Conservation (phyloP, 2,329 filamentous ascomycete genomes). For the Pseudogymnoascus sp. region DNA sequence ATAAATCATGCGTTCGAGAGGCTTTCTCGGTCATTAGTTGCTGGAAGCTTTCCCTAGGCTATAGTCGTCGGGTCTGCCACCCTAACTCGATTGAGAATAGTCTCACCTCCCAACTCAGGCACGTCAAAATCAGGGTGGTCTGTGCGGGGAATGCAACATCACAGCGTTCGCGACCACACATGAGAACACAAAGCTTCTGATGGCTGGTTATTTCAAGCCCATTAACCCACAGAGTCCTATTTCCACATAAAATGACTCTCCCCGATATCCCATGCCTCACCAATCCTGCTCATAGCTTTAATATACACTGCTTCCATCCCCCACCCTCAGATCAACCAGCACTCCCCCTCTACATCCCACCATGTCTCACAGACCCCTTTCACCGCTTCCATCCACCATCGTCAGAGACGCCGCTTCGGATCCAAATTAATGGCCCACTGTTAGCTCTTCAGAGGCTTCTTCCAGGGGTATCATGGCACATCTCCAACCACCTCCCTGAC, state of each 20-base stretch:
- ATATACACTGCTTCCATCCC: constrained; percentile 15
- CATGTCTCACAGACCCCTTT: constrained; percentile 1
- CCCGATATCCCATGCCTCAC: constrained; percentile 16
- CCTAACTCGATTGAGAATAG: no score
- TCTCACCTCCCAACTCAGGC: not conserved
- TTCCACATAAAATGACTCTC: not conserved
- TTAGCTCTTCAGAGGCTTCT: constrained; percentile 15
- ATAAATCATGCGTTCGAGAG: no score
- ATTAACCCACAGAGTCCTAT: not conserved
- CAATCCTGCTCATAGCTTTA: constrained; percentile 13
- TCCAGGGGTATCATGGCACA: constrained; percentile 13
- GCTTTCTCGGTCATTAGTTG: no score
- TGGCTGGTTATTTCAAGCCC: not conserved
- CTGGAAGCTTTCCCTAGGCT: no score
- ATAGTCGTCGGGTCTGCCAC: no score
- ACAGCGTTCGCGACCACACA: not conserved
- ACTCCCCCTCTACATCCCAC: constrained; percentile 13
- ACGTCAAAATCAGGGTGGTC: not conserved
- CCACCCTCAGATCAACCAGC: constrained; percentile 13
- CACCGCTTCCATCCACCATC: constrained; percentile 12
- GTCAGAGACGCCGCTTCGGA: constrained; percentile 10
- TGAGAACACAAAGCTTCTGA: not conserved
- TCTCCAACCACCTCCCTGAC: not conserved
- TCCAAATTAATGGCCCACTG: constrained; percentile 14
- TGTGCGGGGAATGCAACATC: not conserved